phyloP scores from a whole-genome alignment of 192 early-diverging fungal genomes.

The Allomyces macrogynus region DNA sequence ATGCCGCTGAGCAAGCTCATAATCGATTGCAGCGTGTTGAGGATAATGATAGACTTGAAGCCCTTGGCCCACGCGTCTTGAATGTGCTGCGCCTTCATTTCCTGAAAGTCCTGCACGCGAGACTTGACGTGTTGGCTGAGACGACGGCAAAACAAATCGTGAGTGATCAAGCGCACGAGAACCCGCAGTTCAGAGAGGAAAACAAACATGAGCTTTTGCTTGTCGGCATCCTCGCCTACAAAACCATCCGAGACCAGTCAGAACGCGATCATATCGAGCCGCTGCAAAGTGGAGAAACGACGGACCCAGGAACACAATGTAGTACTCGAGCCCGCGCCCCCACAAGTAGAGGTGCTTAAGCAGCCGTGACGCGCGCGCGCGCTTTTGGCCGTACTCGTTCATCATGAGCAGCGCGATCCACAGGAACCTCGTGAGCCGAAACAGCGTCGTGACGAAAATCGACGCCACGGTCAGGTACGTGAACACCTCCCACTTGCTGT shows the following conservation, averaged over 20 bases:
- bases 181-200: neutral
- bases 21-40: neutral
- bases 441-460: slow-evolving; percentile 1
- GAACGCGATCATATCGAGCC: too few species aligned
- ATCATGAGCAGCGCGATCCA: neutral
- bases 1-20: neutral
- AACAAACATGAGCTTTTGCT: neutral
- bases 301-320: neutral
- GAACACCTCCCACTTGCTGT: neutral
- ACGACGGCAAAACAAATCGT: too few species aligned
- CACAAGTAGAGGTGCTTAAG: neutral
- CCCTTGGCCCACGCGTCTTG: neutral
- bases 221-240: neutral
- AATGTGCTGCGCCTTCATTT: neutral
- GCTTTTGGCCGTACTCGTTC: neutral
- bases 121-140: neutral
- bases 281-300: too few species aligned
- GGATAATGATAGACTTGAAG: neutral
- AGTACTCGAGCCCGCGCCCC: neutral
- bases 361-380: neutral
- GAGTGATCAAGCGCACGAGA: too few species aligned
- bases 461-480: neutral
- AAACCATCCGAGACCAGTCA: too few species aligned
- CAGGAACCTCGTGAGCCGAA: neutral
- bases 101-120: slow-evolving; percentile 1